These are phyloP conservation scores for Sugiyamaella japonica DNA, from an alignment of 1,139 yeast genomes.

Conservation along the genomic window DNA sequence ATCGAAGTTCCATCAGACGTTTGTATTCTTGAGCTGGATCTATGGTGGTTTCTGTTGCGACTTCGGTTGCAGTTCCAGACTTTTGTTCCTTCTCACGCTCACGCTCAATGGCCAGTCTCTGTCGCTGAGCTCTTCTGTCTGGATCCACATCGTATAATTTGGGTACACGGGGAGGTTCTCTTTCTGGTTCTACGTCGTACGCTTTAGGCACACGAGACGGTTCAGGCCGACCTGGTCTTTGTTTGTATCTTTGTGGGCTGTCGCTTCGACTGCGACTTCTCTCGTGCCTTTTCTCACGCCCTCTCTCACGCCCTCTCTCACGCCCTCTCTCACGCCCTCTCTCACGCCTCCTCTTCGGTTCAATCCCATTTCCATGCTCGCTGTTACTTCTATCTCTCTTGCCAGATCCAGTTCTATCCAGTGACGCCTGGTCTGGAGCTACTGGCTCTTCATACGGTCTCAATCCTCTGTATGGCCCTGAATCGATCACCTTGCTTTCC, in stretches of 20 bases:
- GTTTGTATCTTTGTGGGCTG: neutral
- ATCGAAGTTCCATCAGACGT: conserved; percentile 43
- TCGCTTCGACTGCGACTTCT: neutral
- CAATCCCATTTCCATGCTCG: neutral
- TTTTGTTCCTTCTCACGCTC: conserved; percentile 13
- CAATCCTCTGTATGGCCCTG: neutral
- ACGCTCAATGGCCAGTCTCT: conserved; percentile 33
- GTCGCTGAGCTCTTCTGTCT: conserved; percentile 34
- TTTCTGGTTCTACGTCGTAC: no score
- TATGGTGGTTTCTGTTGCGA: neutral
- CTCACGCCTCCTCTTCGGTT: neutral
- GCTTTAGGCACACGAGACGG: neutral
- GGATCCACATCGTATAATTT: conserved; percentile 32
- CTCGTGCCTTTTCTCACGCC: no score
- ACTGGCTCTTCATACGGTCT: neutral
- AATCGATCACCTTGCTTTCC: neutral
- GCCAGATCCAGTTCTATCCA: neutral
- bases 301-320: neutral
- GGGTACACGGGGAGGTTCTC: neutral
- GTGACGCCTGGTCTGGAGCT: neutral
- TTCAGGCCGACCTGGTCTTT: neutral
- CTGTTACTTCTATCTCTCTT: neutral
- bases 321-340: neutral
- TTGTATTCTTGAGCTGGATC: conserved; percentile 44
- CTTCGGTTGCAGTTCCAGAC: conserved; percentile 1